Evolutionary conservation across 2,329 filamentous ascomycete species (phyloP).

Genomic region (Epicoccum sorghinum): DNA sequence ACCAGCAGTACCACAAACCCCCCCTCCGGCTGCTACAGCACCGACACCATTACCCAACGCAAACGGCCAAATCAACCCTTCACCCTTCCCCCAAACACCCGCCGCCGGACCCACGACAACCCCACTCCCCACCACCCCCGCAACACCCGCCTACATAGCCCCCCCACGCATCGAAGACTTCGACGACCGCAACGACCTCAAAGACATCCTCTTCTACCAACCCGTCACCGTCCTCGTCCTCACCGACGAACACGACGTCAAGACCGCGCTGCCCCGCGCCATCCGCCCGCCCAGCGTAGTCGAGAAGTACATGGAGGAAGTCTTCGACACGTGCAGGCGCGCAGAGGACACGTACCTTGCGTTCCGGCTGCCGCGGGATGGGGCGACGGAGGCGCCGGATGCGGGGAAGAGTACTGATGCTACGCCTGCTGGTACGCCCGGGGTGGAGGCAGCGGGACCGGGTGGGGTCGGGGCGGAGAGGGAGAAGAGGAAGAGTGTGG

Average conservation of each 20-base stretch:
- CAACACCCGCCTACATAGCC: slow-evolving; percentile 31
- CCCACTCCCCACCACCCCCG: not conserved
- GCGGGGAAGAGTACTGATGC: slow-evolving; percentile 18
- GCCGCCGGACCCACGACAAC: not conserved
- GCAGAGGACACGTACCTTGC: slow-evolving; percentile 63
- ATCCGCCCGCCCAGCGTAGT: slow-evolving; percentile 55
- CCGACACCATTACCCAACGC: not conserved
- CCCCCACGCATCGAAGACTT: slow-evolving; percentile 45
- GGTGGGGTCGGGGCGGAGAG: not conserved
- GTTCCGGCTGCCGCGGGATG: slow-evolving; percentile 58
- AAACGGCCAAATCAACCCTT: slow-evolving; percentile 5
- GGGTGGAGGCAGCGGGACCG: slow-evolving; percentile 7
- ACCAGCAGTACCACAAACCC: not conserved
- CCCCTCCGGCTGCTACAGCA: not conserved
- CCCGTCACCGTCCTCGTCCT: slow-evolving; percentile 70
- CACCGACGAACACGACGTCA: slow-evolving; percentile 57
- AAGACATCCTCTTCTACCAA: slow-evolving; percentile 63
- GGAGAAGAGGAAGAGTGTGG: slow-evolving; percentile 9
- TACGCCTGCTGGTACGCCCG: slow-evolving; percentile 19
- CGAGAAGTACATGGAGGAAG: slow-evolving; percentile 47
- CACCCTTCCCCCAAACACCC: slow-evolving; percentile 16
- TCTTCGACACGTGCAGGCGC: slow-evolving; percentile 62
- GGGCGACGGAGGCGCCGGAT: slow-evolving; percentile 9
- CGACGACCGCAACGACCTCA: slow-evolving; percentile 54
- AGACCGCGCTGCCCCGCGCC: slow-evolving; percentile 62